Percentiles rank a stretch among this genome's conserved stretches.
Evolutionary conservation across 2,329 filamentous ascomycete species (phyloP).

Genomic region (Nemania sp.): DNA sequence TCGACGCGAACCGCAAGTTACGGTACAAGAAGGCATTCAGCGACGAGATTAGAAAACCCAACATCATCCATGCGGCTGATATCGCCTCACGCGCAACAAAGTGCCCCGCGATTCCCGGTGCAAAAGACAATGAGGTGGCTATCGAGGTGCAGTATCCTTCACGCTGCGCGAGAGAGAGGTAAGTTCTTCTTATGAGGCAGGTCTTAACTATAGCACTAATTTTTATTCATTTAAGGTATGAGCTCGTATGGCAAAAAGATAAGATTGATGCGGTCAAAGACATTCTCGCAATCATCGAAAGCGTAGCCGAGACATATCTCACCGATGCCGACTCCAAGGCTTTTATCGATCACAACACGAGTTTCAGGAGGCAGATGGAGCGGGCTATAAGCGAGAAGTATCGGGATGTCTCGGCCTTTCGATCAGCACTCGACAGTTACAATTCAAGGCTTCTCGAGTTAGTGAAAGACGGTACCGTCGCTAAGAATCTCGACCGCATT

Average conservation of each 20-base stretch:
- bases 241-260: slow-evolving; percentile 82
- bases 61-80: slow-evolving; percentile 70
- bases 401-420: slow-evolving; percentile 75
- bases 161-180: slow-evolving; percentile 75
- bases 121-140: slow-evolving; percentile 64
- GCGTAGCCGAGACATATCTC: slow-evolving; percentile 81
- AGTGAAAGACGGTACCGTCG: slow-evolving; percentile 77
- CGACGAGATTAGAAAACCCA: slow-evolving; percentile 55
- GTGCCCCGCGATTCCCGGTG: slow-evolving; percentile 63
- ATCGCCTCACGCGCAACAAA: slow-evolving; percentile 64
- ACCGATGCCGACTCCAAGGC: slow-evolving; percentile 74
- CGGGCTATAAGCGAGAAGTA: slow-evolving; percentile 77
- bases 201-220: slow-evolving; percentile 34
- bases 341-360: slow-evolving; percentile 78
- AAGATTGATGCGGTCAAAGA: slow-evolving; percentile 82
- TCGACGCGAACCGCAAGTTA: slow-evolving; percentile 62
- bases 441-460: slow-evolving; percentile 76
- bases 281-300: slow-evolving; percentile 76
- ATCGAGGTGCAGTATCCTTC: slow-evolving; percentile 89
- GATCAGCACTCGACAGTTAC: slow-evolving; percentile 78
- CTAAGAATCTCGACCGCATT: slow-evolving; percentile 75
- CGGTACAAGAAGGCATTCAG: slow-evolving; percentile 61
- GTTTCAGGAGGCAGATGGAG: slow-evolving; percentile 81
- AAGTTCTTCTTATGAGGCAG: slow-evolving; percentile 43
- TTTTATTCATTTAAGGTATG: slow-evolving; percentile 66